A percentile compares a stretch with the other conserved stretches of the same genome.
Conservation (phyloP, 306 rosid genomes). For the Ormosia semicastrata region DNA sequence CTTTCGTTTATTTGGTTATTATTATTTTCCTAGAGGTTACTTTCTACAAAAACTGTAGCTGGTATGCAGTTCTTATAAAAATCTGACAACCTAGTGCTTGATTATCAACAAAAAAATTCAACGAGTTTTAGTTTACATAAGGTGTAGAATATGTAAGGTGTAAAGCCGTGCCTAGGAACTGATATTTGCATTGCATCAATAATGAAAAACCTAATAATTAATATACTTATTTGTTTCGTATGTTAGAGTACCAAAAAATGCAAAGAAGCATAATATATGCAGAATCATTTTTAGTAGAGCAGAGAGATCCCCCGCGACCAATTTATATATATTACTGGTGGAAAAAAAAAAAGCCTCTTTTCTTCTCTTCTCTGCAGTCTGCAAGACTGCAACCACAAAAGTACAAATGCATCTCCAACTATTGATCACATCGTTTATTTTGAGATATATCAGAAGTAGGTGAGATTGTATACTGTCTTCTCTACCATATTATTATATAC, state of each 20-base stretch:
- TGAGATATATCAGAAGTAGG: slow-evolving; percentile 21
- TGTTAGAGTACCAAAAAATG: not conserved
- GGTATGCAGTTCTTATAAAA: too few species aligned
- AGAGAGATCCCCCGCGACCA: not conserved
- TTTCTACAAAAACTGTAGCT: too few species aligned
- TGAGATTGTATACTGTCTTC: slow-evolving; percentile 24
- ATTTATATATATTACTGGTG: not conserved
- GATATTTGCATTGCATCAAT: too few species aligned
- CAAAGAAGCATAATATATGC: not conserved
- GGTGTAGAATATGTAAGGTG: too few species aligned
- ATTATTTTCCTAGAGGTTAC: too few species aligned
- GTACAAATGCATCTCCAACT: slow-evolving; percentile 8
- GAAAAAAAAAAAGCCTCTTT: not conserved
- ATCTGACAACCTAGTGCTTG: too few species aligned
- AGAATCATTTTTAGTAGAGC: not conserved
- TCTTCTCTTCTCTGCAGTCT: not conserved
- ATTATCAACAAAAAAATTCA: too few species aligned
- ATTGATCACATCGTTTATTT: not conserved
- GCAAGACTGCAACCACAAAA: not conserved
- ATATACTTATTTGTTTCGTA: not conserved
- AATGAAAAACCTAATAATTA: too few species aligned
- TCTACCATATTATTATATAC: slow-evolving; percentile 19
- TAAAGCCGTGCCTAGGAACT: too few species aligned
- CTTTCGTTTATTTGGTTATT: too few species aligned
- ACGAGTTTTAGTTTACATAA: too few species aligned